Percentiles rank a stretch among this genome's conserved stretches.
Conservation (phyloP, 2,329 filamentous ascomycete genomes). For the Proliferodiscus dingleyae region DNA sequence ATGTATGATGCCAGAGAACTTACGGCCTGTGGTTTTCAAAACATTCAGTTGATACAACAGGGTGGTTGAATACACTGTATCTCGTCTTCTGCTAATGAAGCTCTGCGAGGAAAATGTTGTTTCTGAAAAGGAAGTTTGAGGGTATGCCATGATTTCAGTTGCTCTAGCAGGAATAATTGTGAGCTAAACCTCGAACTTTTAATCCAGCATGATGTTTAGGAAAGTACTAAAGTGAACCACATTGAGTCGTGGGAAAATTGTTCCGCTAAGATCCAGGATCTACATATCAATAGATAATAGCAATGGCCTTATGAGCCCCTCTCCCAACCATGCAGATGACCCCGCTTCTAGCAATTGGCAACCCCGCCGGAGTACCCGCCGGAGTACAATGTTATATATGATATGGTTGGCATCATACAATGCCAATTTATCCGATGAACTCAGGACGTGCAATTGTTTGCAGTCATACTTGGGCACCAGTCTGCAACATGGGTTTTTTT, state of each 20-base stretch:
- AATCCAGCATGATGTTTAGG: neutral
- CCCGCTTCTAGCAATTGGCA: neutral
- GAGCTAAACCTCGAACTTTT: neutral
- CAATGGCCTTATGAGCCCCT: neutral
- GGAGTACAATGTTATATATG: conserved; percentile 8
- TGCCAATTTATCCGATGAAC: neutral
- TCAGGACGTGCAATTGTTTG: neutral
- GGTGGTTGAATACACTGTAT: conserved; percentile 40
- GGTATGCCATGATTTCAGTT: conserved; percentile 34
- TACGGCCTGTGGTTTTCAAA: conserved; percentile 46
- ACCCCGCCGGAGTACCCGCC: neutral
- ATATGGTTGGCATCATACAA: conserved; percentile 12
- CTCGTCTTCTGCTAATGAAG: conserved; percentile 35
- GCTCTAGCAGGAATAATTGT: neutral
- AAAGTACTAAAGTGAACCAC: neutral
- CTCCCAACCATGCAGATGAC: neutral
- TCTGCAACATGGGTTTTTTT: conserved; percentile 28
- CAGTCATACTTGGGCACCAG: neutral
- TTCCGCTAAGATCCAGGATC: neutral
- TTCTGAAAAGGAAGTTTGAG: conserved; percentile 36
- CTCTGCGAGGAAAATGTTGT: conserved; percentile 32
- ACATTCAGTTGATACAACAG: conserved; percentile 48
- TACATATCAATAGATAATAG: neutral
- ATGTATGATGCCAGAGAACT: too few species aligned
- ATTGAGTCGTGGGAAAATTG: neutral